These are phyloP conservation scores for Ustilago nuda DNA, from an alignment of 1,284 basidiomycete species.

Conservation along the genomic window DNA sequence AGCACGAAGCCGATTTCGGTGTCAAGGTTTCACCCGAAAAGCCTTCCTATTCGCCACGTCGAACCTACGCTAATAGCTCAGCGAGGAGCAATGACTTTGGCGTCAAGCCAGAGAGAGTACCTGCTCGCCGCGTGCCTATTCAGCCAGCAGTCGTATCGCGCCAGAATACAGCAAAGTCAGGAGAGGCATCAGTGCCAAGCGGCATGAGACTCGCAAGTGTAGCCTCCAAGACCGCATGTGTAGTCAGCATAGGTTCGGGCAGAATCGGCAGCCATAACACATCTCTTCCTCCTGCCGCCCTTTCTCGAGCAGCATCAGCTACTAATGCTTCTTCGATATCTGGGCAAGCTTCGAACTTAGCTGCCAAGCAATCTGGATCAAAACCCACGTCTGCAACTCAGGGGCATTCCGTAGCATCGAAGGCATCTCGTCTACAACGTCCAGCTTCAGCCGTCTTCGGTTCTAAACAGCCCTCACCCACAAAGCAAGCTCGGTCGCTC, in stretches of 20 bases:
- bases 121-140: conserved; percentile 37
- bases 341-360: background rate
- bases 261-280: conserved; percentile 22
- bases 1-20: conserved; percentile 53
- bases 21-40: conserved; percentile 45
- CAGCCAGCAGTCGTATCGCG: conserved; percentile 16
- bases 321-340: background rate
- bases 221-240: conserved; percentile 31
- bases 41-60: conserved; percentile 36
- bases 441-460: conserved; percentile 29
- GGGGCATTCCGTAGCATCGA: conserved; percentile 35
- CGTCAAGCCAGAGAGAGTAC: conserved; percentile 31
- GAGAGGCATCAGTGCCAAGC: background rate
- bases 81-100: conserved; percentile 30
- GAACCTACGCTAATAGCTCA: conserved; percentile 37
- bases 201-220: conserved; percentile 25
- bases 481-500: conserved; percentile 24
- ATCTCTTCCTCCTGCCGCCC: conserved; percentile 22
- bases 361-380: background rate
- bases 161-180: conserved; percentile 7
- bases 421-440: conserved; percentile 28
- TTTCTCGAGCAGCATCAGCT: conserved; percentile 15
- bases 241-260: conserved; percentile 18
- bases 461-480: conserved; percentile 18
- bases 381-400: conserved; percentile 11